Conservation (phyloP, 768 basidiomycete genomes). For the Royoungia palumana region DNA sequence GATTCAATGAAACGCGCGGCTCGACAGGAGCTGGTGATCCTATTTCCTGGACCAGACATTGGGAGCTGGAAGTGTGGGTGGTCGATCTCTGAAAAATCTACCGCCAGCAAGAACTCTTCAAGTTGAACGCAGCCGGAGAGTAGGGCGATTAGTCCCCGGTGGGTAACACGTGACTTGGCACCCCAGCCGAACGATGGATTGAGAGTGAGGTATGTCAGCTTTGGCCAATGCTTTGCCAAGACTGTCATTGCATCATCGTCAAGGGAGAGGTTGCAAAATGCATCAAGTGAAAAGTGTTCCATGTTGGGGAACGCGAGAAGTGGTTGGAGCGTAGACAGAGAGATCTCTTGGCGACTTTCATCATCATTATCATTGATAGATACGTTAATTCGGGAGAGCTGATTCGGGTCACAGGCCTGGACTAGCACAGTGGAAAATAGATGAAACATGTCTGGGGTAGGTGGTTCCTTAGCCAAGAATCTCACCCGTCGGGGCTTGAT, state of each 20-base stretch:
- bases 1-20: slow-evolving; percentile 22
- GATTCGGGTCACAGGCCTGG: slow-evolving; percentile 9
- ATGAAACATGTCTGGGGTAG: slow-evolving; percentile 18
- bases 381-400: slow-evolving; percentile 10
- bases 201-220: slow-evolving; percentile 10
- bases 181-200: slow-evolving; percentile 17
- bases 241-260: slow-evolving; percentile 19
- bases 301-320: too few relatives aligned
- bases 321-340: slow-evolving; percentile 17
- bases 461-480: slow-evolving; percentile 8
- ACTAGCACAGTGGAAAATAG: slow-evolving; percentile 19
- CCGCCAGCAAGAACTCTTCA: slow-evolving; percentile 12
- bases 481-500: slow-evolving; percentile 14
- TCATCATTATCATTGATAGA: too few relatives aligned
- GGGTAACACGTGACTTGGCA: neutral
- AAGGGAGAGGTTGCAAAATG: slow-evolving; percentile 17
- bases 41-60: neutral
- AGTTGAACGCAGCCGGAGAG: slow-evolving; percentile 16
- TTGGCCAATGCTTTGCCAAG: slow-evolving; percentile 22
- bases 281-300: slow-evolving; percentile 9
- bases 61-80: neutral
- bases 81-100: slow-evolving; percentile 23
- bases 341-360: slow-evolving; percentile 7
- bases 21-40: slow-evolving; percentile 9
- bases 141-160: slow-evolving; percentile 15